Evolutionary conservation across 164 flowering plant genomes (phyloP).

Genomic region (Piper betle): DNA sequence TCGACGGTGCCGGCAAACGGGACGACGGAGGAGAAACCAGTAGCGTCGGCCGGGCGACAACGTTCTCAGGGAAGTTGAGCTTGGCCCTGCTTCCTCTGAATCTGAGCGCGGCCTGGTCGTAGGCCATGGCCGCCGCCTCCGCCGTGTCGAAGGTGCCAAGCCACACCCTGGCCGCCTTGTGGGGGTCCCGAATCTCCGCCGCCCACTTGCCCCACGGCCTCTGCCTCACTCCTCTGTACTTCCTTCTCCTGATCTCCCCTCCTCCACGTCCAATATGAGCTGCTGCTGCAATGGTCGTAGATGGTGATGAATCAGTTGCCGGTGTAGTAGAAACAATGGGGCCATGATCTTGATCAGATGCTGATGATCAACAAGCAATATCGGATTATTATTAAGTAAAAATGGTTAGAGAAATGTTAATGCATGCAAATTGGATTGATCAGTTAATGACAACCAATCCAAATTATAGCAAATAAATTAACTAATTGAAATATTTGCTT

Average conservation of each 20-base stretch:
- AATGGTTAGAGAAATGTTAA: too few relatives aligned
- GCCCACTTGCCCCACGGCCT: constrained; percentile 88
- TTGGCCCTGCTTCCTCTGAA: constrained; percentile 73
- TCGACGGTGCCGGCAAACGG: constrained; percentile 8
- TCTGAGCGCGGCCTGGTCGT: constrained; percentile 61
- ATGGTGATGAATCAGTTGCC: neutral
- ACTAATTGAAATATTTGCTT: too few relatives aligned
- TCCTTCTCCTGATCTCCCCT: constrained; percentile 29
- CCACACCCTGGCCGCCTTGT: constrained; percentile 74
- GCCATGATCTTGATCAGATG: neutral
- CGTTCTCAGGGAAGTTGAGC: constrained; percentile 64
- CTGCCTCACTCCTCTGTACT: constrained; percentile 66
- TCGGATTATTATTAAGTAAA: too few relatives aligned
- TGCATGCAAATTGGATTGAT: neutral
- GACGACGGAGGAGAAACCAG: constrained; percentile 5
- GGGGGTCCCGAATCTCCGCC: constrained; percentile 70
- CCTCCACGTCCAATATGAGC: constrained; percentile 7
- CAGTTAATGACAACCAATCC: neutral
- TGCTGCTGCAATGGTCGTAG: neutral
- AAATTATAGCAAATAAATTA: neutral
- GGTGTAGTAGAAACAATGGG: neutral
- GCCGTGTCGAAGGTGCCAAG: constrained; percentile 75
- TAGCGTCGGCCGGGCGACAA: constrained; percentile 17
- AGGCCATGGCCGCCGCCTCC: constrained; percentile 68
- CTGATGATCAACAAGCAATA: neutral